These are phyloP conservation scores for Zygoascus flipseniorum DNA, from an alignment of 805 yeast species.

Conservation along the genomic window DNA sequence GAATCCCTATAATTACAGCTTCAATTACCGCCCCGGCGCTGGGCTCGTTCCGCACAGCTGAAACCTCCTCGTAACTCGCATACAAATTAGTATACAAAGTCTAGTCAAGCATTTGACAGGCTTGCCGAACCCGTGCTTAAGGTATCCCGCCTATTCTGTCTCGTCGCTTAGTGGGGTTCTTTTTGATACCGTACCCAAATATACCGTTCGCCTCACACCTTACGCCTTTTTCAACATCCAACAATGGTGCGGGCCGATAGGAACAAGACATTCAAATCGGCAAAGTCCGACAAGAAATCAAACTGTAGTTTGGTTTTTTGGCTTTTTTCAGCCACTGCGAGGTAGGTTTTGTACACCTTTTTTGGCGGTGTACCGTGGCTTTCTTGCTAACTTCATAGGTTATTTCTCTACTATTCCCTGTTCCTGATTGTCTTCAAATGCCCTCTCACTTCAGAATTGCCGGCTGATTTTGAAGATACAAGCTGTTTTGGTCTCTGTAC, in stretches of 20 bases:
- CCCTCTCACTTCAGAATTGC: conserved; percentile 9
- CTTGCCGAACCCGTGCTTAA: no score
- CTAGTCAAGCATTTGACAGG: no score
- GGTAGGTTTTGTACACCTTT: background rate
- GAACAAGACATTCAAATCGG: background rate
- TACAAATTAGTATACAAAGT: no score
- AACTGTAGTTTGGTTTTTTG: background rate
- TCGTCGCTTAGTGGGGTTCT: no score
- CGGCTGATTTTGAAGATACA: background rate
- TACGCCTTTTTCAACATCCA: background rate
- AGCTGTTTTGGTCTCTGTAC: conserved; percentile 10
- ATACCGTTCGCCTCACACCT: background rate
- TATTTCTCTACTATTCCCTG: conserved; percentile 21
- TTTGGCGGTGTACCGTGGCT: background rate
- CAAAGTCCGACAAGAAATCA: background rate
- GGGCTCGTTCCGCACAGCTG: no score
- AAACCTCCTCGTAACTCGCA: no score
- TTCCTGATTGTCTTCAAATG: conserved; percentile 19
- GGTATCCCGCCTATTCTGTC: no score
- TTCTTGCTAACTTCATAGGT: conserved; percentile 5
- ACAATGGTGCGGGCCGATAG: background rate
- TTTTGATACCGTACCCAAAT: background rate
- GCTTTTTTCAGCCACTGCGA: background rate
- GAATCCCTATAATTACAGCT: no score
- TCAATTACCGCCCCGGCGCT: no score